Evolutionary conservation across 179 eudicot genomes (phyloP), one percentile per base, ranked within the genome.

Genomic region (Silene vulgaris): DNA sequence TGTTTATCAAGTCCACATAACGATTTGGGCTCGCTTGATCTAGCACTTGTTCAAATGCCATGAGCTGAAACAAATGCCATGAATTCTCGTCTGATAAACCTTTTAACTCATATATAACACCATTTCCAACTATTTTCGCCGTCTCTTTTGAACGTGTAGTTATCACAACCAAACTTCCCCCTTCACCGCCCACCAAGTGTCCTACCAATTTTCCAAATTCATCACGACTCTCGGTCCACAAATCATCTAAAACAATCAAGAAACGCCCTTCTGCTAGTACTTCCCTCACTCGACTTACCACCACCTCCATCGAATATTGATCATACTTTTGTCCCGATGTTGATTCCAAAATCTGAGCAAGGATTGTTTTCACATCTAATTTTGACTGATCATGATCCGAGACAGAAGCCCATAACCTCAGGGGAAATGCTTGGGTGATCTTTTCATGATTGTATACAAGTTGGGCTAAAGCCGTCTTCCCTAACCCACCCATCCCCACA

Each of bases 401-500:
- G 74, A 50, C 67, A 63, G 29, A 12, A 5, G 29, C 17, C 19
- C 30, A 71, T 7, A 19, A 48, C 61, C 12, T 40, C 59, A 62
- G 40, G 11, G 74, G 71, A 61, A 80, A 84, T 43, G 52, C 69
- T 54, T 17, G 28, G 3, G 4, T 9, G 3, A 73, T 30, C 17
- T 8, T 76, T 11, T 54, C 26, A 69, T 78, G 76, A 23, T 80
- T 80, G 14, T 57, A 84, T 0, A 80, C 73, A 0, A 75, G 65
- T 16, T 75, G 80, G 8, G 80, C 86, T 17, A 84, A 67, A 1
- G 84, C 67, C 1, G 86, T 80, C 67, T 84, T 84, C 1, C 86
- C 86, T 28, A 84, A 13, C 8, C 82, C 86, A 3, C 86, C 84
- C 11, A 80, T 75, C 16, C 82, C 86, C 5, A 78, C 71, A 37